These are phyloP conservation scores for Colletotrichum sp. DNA, from an alignment of 2,329 filamentous ascomycete species.

Conservation along the genomic window DNA sequence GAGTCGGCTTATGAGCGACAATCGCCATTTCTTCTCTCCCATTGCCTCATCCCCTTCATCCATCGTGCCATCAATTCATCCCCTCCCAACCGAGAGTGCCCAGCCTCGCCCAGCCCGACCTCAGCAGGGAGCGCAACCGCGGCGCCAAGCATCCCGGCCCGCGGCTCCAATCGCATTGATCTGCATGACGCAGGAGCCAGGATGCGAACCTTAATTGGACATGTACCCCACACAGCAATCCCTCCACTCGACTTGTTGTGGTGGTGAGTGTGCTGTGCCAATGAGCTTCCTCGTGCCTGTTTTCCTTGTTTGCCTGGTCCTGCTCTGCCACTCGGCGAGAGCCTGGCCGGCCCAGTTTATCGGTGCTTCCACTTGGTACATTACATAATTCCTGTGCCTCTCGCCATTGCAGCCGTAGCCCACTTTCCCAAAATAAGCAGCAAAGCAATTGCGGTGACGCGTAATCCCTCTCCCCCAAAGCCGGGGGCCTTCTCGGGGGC, in stretches of 20 bases:
- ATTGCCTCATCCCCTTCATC: conserved; percentile 5
- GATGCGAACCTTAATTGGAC: conserved; percentile 22
- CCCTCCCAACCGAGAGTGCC: background rate
- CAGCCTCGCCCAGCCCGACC: background rate
- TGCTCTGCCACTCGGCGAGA: background rate
- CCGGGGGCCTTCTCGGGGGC: background rate
- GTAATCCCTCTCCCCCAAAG: background rate
- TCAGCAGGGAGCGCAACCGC: background rate
- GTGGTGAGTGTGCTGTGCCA: background rate
- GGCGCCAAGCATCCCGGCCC: conserved; percentile 16
- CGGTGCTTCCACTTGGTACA: background rate
- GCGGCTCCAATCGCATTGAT: conserved; percentile 16
- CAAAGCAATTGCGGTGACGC: conserved; percentile 5
- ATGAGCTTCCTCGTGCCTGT: background rate
- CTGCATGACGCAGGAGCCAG: conserved; percentile 22
- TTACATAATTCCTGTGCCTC: conserved; percentile 9
- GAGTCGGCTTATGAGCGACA: background rate
- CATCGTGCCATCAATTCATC: conserved; percentile 1
- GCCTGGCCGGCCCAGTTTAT: background rate
- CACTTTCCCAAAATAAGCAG: conserved; percentile 6
- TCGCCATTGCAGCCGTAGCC: background rate
- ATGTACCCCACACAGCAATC: conserved; percentile 15
- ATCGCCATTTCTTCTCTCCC: background rate
- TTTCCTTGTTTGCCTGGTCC: background rate
- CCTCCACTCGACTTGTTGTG: background rate